Base-by-base conservation (phyloP, 169 alveolate genomes). In the Pseudocohnilembus persalinus region DNA sequence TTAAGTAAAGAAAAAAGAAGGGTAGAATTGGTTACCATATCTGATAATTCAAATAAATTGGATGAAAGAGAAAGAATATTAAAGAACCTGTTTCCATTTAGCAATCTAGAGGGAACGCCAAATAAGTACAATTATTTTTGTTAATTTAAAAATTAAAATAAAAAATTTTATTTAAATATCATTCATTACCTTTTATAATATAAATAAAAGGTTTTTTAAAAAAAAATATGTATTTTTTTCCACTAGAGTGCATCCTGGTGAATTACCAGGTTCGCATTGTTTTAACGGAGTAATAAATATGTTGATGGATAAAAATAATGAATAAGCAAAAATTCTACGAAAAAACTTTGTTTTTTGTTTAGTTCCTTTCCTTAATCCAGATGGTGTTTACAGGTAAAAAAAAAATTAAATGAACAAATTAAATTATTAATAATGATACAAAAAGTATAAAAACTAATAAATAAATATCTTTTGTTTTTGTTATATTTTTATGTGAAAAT, bases 301-400 rank as follows among this genome's bases (percentile, higher is more conserved):
- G 31, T 73, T 95, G 33, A 30, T 88, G 4, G 85, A 93, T 87
- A 63, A 33, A 29, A 76, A 88, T 73, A 83, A 82, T 76, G 29
- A 35, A 20, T 77, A 92, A 31, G 92, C 95, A 24, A 80, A 83
- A 35, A 77, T 80, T 49, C 89, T 95, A 74, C 82, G 95, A 81
- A 94, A 93, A 33, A 89, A 92, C 30, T 97, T 94, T 88, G 94
- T 93, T 28, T 94, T 96, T 89, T 90, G 91, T 88, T 87, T 95
- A 33, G 91, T 96, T 72, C 98, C 98, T 31, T 84, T 94, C 31
- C 88, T 96, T 16, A 96, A 96, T 83, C 98, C 97, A 27, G 98
- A 96, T 84, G 98, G 98, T 1, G 98, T 95, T 25, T 93, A 91
- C 31, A 49, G 68, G 68, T 49, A 49, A 49, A n/a, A n/a, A n/a